These are phyloP conservation scores for Coemansia asiatica DNA, from an alignment of 192 early-diverging fungal genomes.

Conservation along the genomic window DNA sequence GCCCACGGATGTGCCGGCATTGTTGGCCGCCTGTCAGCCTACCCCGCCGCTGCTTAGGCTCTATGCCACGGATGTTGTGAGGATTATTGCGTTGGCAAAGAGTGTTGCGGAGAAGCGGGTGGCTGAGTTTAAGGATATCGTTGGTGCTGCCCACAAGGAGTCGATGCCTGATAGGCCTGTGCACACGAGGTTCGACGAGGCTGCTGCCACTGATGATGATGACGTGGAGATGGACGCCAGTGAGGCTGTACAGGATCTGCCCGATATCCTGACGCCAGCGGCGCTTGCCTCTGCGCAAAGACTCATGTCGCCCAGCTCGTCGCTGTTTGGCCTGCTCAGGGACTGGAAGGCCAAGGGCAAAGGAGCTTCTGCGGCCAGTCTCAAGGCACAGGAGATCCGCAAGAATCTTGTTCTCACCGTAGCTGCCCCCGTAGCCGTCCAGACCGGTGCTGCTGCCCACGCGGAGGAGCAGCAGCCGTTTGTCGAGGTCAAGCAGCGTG, in stretches of 20 bases:
- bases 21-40: conserved; percentile 76
- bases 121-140: background rate
- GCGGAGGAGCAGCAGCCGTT: background rate
- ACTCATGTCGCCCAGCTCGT: conserved; percentile 18
- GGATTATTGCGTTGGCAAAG: conserved; percentile 43
- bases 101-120: conserved; percentile 8
- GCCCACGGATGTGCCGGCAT: conserved; percentile 66
- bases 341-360: background rate
- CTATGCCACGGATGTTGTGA: conserved; percentile 74
- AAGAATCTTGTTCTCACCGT: conserved; percentile 27
- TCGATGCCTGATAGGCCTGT: conserved; percentile 6
- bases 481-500: background rate
- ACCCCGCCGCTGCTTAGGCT: conserved; percentile 84
- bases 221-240: conserved; percentile 21
- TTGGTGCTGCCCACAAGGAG: background rate
- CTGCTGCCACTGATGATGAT: background rate
- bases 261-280: background rate
- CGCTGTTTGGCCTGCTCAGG: conserved; percentile 29
- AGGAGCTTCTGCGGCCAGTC: background rate
- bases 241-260: conserved; percentile 3
- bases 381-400: conserved; percentile 34
- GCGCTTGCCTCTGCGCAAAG: background rate
- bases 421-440: conserved; percentile 18
- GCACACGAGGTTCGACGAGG: conserved; percentile 45
- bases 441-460: background rate